Base-by-base conservation (phyloP, 2,329 filamentous ascomycete genomes). In the Trichophyton rubrum region DNA sequence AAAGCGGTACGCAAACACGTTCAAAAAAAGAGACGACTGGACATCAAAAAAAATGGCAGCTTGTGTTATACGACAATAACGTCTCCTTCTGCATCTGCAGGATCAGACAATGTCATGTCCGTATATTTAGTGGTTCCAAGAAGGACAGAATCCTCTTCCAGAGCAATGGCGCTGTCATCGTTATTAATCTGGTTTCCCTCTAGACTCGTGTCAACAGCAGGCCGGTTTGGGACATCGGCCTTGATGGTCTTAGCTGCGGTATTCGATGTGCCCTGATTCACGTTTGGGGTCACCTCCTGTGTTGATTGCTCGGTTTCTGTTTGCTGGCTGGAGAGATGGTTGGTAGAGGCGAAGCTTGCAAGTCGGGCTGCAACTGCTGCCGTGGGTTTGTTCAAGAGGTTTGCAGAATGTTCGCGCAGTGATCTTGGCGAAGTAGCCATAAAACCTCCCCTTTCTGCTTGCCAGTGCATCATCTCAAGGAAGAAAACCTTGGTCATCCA, bases 401-500 rank as follows among this genome's bases (percentile, higher is more conserved):
- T 49, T 22, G 43, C 7, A 9, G 40, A 49, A 35, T 33, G 40
- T 47, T 64, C 68, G 53, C 70, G 70, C 56, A 73, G 62, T 24
- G 70, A 69, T 49, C 67, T 69, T 1, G 75, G 75, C 2, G 73
- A 72, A 63, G 79, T 78, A 35, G 79, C 79, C 77, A 96, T 85
- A 70, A 96, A 96, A 0, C 92, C 92, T 58, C 91, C 92, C 67
- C 91, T 86, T 68, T 95, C 90, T 0, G 89, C 90, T 66, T 96
- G 79, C 81, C 95, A 96, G 61, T 87, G 81, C 57, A 90, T 84
- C 89, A 95, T 95, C 75, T 97, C 92, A 69, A 96, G 91, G 59
- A 96, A 83, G 80, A 92, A 97, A 61, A 92, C 91, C 72, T 96
- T 96, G 2, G 90, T 90, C 61, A 96, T 88, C 76, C 76, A 78